phyloP scores from a whole-genome alignment of 2,329 filamentous ascomycete genomes.

The Parafenestella ontariensis region DNA sequence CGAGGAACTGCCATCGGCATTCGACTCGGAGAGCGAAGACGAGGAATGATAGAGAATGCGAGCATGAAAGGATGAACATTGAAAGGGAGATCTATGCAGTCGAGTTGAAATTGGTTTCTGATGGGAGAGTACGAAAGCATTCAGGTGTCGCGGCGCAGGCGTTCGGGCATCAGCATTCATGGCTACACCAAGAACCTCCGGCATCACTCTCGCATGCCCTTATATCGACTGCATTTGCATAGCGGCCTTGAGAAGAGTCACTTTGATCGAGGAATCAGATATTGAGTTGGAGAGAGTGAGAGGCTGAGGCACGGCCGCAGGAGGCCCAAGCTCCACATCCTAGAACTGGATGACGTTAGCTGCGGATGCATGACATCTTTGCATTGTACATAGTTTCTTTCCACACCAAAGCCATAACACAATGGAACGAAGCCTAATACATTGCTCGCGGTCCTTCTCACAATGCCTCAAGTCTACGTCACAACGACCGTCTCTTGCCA shows the following conservation, averaged over 20 bases:
- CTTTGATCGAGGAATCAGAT: too few species aligned
- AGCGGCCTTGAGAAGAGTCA: too few species aligned
- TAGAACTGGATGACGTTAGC: background rate
- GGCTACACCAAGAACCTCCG: background rate
- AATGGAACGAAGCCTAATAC: conserved; percentile 27
- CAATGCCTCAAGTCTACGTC: conserved; percentile 3
- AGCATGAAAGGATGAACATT: background rate
- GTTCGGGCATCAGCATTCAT: background rate
- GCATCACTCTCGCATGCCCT: too few species aligned
- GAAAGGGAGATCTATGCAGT: background rate
- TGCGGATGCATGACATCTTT: background rate
- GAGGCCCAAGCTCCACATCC: background rate
- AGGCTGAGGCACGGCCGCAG: background rate
- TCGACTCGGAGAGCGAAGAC: conserved; percentile 27
- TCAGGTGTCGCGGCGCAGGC: background rate
- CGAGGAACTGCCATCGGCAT: conserved; percentile 29
- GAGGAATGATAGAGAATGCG: conserved; percentile 13
- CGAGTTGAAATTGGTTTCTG: background rate
- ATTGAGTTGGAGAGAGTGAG: too few species aligned
- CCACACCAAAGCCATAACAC: conserved; percentile 5
- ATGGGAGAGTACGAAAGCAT: background rate
- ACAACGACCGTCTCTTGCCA: background rate
- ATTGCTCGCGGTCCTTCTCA: conserved; percentile 15
- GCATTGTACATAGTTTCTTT: background rate
- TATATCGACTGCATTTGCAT: too few species aligned